Evolutionary conservation across 345 rosid genomes (phyloP).

Genomic region (Bruguiera sexangula): DNA sequence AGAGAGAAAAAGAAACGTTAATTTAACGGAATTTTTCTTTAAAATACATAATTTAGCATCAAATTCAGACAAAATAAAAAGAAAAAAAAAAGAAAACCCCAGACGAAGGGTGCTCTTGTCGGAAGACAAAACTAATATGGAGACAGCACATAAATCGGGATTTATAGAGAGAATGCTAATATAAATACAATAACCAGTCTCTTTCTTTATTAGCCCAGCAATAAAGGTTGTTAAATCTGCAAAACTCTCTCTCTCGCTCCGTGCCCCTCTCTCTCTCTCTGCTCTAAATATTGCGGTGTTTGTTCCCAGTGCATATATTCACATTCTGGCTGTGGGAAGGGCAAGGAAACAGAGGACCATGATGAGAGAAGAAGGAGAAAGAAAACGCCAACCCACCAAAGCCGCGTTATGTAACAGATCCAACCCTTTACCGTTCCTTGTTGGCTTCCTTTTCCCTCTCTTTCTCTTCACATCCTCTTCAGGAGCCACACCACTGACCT

Average conservation of each 20-base stretch:
- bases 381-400: not conserved
- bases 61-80: not conserved
- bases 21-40: too few species aligned
- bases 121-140: not conserved
- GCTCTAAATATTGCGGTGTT: too few species aligned
- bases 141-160: too few species aligned
- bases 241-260: too few species aligned
- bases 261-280: too few species aligned
- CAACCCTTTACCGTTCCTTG: constrained; percentile 10
- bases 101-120: not conserved
- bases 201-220: not conserved
- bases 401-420: not conserved
- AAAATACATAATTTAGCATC: not conserved
- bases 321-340: not conserved
- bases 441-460: constrained; percentile 3
- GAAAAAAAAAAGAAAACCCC: too few species aligned
- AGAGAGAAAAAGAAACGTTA: not conserved
- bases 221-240: too few species aligned
- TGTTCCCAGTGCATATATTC: not conserved
- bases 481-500: not conserved
- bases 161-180: not conserved
- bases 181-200: not conserved
- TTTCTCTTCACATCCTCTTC: constrained; percentile 6
- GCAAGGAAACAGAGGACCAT: constrained; percentile 8
- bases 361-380: not conserved